Evolutionary conservation across 2,329 filamentous ascomycete species (phyloP).

Genomic region (Rutstroemia sp.): DNA sequence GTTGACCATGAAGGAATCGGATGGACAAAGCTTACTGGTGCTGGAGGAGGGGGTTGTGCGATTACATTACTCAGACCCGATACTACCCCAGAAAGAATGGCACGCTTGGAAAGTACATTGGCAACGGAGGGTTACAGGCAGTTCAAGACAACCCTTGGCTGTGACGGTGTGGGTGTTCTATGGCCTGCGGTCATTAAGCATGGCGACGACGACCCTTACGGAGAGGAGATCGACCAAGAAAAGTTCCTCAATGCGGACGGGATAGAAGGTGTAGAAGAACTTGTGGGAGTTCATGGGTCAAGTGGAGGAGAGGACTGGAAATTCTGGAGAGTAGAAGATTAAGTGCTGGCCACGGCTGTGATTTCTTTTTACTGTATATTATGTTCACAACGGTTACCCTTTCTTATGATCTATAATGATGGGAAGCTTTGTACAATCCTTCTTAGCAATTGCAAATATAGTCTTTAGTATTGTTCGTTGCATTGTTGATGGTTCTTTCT

Average conservation of each 20-base stretch:
- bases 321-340: constrained; percentile 64
- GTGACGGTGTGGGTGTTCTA: constrained; percentile 87
- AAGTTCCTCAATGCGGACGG: constrained; percentile 79
- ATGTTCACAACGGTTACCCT: constrained; percentile 4
- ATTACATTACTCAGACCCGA: constrained; percentile 80
- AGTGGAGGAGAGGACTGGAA: constrained; percentile 73
- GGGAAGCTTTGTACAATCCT: not conserved
- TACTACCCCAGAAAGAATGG: constrained; percentile 47
- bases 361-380: constrained; percentile 3
- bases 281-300: constrained; percentile 72
- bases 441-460: too few species aligned
- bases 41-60: constrained; percentile 90
- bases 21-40: constrained; percentile 96
- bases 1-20: constrained; percentile 85
- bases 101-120: constrained; percentile 57
- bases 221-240: constrained; percentile 89
- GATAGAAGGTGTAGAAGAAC: constrained; percentile 73
- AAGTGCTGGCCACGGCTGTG: constrained; percentile 18
- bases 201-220: constrained; percentile 67
- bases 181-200: constrained; percentile 90
- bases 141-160: constrained; percentile 85
- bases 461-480: constrained; percentile 1
- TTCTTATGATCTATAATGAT: not conserved
- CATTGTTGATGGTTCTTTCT: constrained; percentile 7
- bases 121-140: constrained; percentile 68